Base-by-base conservation (phyloP, 441 rosid genomes). In the Populus tomentosa region DNA sequence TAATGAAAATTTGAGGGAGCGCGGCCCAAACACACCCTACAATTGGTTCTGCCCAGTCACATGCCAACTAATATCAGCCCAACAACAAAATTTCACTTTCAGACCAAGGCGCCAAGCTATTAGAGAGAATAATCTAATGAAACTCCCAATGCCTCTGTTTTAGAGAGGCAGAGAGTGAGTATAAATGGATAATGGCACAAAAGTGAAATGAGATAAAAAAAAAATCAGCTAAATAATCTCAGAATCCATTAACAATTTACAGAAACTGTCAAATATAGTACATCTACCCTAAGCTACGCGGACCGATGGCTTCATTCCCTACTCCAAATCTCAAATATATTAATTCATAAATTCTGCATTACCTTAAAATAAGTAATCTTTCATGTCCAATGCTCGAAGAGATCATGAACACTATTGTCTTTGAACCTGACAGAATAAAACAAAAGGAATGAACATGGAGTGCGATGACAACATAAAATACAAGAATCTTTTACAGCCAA, bases 251-350 rank as follows among this genome's bases (percentile, higher is more conserved):
- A 70, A 69, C 21, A 80, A 77, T 84, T 80, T 82, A 84, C 86
- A 84, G 75, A 35, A 77, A 78, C 75, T 64, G 77, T 79, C 75
- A 72, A 67, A 85, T 75, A 85, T 80, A 65, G 66, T 80, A 83
- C 75, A 73, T 81, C 74, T 82, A 69, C 46, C 59, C 83, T 84
- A 84, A 16, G 46, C 89, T 83, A 81, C 80, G 69, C 84, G 89
- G 89, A 87, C 89, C 89, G 38, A 77, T 75, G 85, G 89, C 89
- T 87, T 85, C 89, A 85, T 85, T 85, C 87, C 89, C 89, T 42
- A 78, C 77, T 70, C 56, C 85, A 78, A 63, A 74, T 82, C 77
- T 66, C 56, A 71, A 73, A 53, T 75, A 73, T 79, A 82, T 82
- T 76, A 86, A 78, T 46, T 53, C 85, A 70, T 35, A 72, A 69